phyloP scores from a whole-genome alignment of 768 basidiomycete genomes.

The Baorangia bicolor region DNA sequence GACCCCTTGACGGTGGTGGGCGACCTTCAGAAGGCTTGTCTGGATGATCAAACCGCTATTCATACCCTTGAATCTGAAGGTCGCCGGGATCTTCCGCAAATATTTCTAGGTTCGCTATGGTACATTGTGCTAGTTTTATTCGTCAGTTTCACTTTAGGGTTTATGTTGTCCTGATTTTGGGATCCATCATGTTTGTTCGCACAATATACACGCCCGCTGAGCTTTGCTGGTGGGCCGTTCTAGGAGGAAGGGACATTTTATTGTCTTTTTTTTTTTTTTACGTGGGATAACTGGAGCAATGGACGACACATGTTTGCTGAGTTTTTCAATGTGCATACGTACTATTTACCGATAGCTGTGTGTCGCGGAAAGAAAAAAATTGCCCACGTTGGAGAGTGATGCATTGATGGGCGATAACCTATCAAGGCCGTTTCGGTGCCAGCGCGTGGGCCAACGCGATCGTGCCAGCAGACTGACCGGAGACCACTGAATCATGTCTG shows the following conservation, averaged over 20 bases:
- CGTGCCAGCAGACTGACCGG: neutral
- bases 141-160: slow-evolving; percentile 24
- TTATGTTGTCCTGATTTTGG: slow-evolving; percentile 22
- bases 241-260: neutral
- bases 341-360: slow-evolving; percentile 12
- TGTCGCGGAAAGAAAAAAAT: neutral
- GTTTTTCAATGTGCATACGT: slow-evolving; percentile 8
- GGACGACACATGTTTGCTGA: slow-evolving; percentile 15
- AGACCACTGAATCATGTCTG: too few relatives aligned
- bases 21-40: slow-evolving; percentile 45
- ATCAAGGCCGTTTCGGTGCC: neutral
- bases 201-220: slow-evolving; percentile 15
- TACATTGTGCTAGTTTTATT: slow-evolving; percentile 26
- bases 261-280: slow-evolving; percentile 15
- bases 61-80: slow-evolving; percentile 44
- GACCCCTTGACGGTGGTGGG: slow-evolving; percentile 48
- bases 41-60: slow-evolving; percentile 42
- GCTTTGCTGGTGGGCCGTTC: neutral
- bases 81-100: slow-evolving; percentile 47
- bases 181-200: slow-evolving; percentile 11
- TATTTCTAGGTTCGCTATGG: slow-evolving; percentile 33
- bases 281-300: slow-evolving; percentile 15
- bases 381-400: neutral
- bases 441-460: neutral
- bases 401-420: neutral